Conservation (phyloP, 2,329 filamentous ascomycete genomes). For the Colletotrichum cereale region DNA sequence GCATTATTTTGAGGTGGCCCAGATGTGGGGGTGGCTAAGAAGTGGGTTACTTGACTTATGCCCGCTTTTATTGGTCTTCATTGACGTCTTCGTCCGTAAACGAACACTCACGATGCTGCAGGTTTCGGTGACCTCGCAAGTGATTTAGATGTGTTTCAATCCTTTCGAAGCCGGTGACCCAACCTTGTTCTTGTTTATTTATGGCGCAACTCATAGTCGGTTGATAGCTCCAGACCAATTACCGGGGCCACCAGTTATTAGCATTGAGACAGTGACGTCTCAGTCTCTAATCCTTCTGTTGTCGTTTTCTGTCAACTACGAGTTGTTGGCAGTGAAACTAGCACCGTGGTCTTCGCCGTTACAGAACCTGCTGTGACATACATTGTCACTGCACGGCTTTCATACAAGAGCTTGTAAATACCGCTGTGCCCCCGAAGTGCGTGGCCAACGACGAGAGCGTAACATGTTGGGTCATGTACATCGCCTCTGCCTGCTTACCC, state of each 20-base stretch:
- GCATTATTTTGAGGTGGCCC: no score
- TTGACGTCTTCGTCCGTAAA: neutral
- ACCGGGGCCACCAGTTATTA: neutral
- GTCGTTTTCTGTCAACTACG: neutral
- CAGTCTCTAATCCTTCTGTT: neutral
- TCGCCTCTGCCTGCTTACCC: no score
- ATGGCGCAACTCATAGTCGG: neutral
- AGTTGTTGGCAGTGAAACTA: neutral
- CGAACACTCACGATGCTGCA: neutral
- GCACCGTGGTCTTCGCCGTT: neutral
- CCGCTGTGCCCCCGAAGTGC: no score
- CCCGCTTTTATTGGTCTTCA: neutral
- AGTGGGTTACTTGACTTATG: no score
- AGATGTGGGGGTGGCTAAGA: no score
- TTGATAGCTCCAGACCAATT: neutral
- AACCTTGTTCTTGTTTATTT: neutral
- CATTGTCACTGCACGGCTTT: no score
- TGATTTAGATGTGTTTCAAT: neutral
- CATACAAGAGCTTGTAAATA: no score
- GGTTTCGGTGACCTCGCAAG: neutral
- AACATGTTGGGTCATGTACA: no score
- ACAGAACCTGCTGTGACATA: no score
- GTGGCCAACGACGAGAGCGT: no score
- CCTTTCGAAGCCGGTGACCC: neutral
- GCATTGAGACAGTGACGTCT: neutral